These are phyloP conservation scores for Colletotrichum sp. DNA, from an alignment of 2,329 filamentous ascomycete genomes.

Conservation along the genomic window DNA sequence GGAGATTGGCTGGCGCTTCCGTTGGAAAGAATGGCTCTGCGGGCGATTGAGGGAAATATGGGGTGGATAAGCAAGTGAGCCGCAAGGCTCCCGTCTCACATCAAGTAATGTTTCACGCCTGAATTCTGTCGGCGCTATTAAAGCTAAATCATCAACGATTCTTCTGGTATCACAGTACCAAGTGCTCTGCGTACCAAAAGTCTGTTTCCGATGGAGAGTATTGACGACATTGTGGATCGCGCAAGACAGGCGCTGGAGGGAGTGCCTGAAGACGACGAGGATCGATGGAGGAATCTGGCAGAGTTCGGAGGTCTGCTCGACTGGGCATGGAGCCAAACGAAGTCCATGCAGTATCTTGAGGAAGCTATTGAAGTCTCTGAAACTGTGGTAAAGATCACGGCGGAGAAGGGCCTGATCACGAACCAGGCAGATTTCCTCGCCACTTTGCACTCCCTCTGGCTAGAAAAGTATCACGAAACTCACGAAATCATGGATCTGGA, in stretches of 20 bases:
- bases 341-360: not conserved
- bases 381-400: not conserved
- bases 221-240: not conserved
- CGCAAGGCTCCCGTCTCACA: not conserved
- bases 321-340: not conserved
- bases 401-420: not conserved
- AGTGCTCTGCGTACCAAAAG: not conserved
- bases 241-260: not conserved
- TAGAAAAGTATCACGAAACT: not conserved
- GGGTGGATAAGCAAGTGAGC: not conserved
- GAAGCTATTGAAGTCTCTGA: not conserved
- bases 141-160: not conserved
- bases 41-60: not conserved
- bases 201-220: not conserved
- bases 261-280: not conserved
- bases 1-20: not conserved
- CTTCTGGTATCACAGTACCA: accelerated
- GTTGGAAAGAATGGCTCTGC: not conserved
- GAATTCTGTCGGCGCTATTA: not conserved
- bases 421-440: not conserved
- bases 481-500: not conserved
- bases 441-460: not conserved
- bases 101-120: not conserved
- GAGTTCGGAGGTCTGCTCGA: not conserved
- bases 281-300: not conserved